Evolutionary conservation across 768 basidiomycete species (phyloP), one percentile per base, ranked within the genome.

Genomic region (Cystobasidium onofrii): DNA sequence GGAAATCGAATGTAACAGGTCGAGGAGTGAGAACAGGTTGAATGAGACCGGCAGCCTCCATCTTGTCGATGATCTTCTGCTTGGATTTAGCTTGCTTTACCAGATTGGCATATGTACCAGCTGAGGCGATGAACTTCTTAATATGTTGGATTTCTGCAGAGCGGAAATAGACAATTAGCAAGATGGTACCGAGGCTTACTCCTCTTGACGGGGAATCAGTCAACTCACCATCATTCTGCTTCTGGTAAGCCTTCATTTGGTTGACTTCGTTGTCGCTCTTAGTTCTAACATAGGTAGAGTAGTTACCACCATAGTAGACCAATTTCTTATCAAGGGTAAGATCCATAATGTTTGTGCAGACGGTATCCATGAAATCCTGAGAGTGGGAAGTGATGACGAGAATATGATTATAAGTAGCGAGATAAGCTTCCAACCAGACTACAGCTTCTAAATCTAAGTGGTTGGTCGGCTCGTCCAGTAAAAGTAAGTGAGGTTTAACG

Each of bases 51-150:
- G 94, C 95, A 31, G 95, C 95, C 85, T 99, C 96, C 95, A 99
- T 99, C 87, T 99, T 99, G 85, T 99, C 95, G 83, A 99, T 95
- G 76, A 99, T 98, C 86, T 99, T 99, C 83, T 99, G 95, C 82
- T 99, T 99, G 64, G 94, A 97, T 84, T 99, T 97, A 77, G 95
- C 95, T 82, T 99, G 95, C 80, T 89, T 91, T 79, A 99, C 95
- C 77, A 99, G 87, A 82, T 99, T 99, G 78, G 95, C 96, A 81
- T 98, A 99, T 41, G 95, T 99, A 87, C 95, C 95, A 41, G 95
- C 95, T n/a, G 92, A 94, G 7, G 96, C 92, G 77, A 98, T 98
- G 86, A 97, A 97, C 93, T 95, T 92, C 84, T 97, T 98, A 83
- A 98, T 97, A 82, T 99, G 95, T 27, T 87, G 87, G 41, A 67